phyloP scores from a whole-genome alignment of 495 filamentous ascomycete species.

The Astrocystis sublimbata region DNA sequence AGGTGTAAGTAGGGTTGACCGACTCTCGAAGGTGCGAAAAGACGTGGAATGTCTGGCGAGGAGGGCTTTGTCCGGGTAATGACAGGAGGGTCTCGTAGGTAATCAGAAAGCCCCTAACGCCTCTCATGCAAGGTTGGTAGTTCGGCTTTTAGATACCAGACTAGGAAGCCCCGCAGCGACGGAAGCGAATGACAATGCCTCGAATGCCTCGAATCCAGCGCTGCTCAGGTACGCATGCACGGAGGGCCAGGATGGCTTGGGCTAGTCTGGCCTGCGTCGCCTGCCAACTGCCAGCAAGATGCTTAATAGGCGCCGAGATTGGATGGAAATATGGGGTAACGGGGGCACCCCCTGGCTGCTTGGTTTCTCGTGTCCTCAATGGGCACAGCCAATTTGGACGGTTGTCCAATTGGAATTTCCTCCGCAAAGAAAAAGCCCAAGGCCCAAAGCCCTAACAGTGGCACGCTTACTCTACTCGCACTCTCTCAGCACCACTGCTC shows the following conservation, averaged over 20 bases:
- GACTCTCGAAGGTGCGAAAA: not conserved
- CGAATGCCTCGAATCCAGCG: too few species aligned
- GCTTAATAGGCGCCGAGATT: not conserved
- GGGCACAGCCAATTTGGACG: not conserved
- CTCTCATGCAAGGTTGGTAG: not conserved
- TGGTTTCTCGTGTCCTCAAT: not conserved
- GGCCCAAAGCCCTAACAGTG: not conserved
- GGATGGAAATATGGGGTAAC: not conserved
- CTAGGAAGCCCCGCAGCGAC: not conserved
- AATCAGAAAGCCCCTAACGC: too few species aligned
- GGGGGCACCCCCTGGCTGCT: not conserved
- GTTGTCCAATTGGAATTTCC: not conserved
- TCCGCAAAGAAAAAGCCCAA: too few species aligned
- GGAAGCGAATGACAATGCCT: not conserved
- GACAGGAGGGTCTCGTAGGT: not conserved
- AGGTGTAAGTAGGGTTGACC: not conserved
- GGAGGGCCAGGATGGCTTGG: not conserved
- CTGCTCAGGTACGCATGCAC: not conserved
- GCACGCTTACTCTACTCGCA: not conserved
- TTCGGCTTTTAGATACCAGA: not conserved
- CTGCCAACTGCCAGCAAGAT: not conserved
- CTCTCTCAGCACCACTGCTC: too few species aligned
- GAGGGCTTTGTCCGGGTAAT: conserved; percentile 6
- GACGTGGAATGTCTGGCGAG: not conserved
- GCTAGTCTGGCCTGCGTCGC: not conserved